Conservation (phyloP, 2,329 filamentous ascomycete species). For the Penicillium polonicum region DNA sequence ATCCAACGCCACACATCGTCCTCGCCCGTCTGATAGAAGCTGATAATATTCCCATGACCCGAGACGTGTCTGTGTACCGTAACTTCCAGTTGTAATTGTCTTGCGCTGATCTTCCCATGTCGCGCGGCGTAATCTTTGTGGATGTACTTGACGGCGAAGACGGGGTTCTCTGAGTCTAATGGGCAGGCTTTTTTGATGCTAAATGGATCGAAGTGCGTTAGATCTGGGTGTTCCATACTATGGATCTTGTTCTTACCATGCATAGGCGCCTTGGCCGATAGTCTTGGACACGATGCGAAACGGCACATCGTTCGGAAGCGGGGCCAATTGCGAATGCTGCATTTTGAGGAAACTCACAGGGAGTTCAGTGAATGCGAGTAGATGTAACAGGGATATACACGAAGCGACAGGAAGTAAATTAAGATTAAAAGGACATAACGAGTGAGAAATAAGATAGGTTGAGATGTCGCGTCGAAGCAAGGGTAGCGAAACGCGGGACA, state of each 20-base stretch:
- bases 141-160: constrained; percentile 98
- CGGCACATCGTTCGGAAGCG: constrained; percentile 77
- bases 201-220: constrained; percentile 18
- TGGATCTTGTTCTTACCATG: constrained; percentile 62
- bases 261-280: constrained; percentile 94
- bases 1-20: constrained; percentile 92
- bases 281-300: constrained; percentile 96
- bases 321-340: constrained; percentile 82
- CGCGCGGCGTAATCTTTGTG: constrained; percentile 93
- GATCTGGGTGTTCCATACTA: not conserved
- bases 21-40: constrained; percentile 85
- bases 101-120: constrained; percentile 81
- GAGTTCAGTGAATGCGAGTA: not conserved
- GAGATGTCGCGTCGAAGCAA: constrained; percentile 14
- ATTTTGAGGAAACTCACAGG: constrained; percentile 40
- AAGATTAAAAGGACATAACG: constrained; percentile 1
- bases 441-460: constrained; percentile 21
- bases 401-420: constrained; percentile 9
- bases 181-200: constrained; percentile 94
- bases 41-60: constrained; percentile 88
- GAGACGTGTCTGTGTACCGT: constrained; percentile 85
- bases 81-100: constrained; percentile 90
- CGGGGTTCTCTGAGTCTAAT: constrained; percentile 62
- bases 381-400: not conserved
- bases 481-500: constrained; percentile 28